phyloP scores from a whole-genome alignment of 2,329 filamentous ascomycete genomes.

The Penicillium sp. region DNA sequence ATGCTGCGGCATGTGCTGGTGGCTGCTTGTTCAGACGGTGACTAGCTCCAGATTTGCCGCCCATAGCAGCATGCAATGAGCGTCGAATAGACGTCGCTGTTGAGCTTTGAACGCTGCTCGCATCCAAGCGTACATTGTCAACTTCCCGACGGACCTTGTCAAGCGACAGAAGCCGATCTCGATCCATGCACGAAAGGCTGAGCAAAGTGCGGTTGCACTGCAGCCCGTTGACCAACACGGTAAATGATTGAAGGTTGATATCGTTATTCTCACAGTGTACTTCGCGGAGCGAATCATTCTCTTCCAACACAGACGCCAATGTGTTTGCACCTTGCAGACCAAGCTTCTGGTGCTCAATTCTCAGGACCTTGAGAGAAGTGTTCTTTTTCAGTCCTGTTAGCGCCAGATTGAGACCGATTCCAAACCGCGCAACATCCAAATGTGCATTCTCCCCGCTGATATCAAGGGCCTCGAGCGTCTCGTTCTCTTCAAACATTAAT shows the following conservation, averaged over 20 bases:
- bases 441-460: slow-evolving; percentile 70
- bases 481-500: slow-evolving; percentile 64
- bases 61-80: slow-evolving; percentile 43
- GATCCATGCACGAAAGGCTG: slow-evolving; percentile 61
- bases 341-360: slow-evolving; percentile 66
- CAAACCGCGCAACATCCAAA: slow-evolving; percentile 67
- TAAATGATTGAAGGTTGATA: slow-evolving; percentile 68
- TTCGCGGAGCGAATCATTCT: slow-evolving; percentile 61
- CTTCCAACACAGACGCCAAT: slow-evolving; percentile 64
- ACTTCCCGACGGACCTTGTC: slow-evolving; percentile 58
- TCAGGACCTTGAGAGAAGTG: slow-evolving; percentile 58
- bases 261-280: slow-evolving; percentile 70
- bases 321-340: slow-evolving; percentile 68
- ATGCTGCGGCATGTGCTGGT: slow-evolving; percentile 19
- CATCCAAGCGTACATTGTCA: slow-evolving; percentile 49
- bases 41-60: slow-evolving; percentile 29
- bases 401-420: slow-evolving; percentile 65
- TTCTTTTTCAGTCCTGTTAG: slow-evolving; percentile 64
- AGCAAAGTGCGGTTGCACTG: slow-evolving; percentile 62
- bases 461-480: slow-evolving; percentile 63
- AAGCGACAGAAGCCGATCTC: slow-evolving; percentile 60
- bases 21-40: slow-evolving; percentile 35
- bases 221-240: slow-evolving; percentile 66
- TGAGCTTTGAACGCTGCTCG: slow-evolving; percentile 28
- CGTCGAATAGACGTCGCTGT: slow-evolving; percentile 43